Base-by-base conservation (phyloP, 2,329 filamentous ascomycete genomes). In the Dothidotthia symphoricarpi region DNA sequence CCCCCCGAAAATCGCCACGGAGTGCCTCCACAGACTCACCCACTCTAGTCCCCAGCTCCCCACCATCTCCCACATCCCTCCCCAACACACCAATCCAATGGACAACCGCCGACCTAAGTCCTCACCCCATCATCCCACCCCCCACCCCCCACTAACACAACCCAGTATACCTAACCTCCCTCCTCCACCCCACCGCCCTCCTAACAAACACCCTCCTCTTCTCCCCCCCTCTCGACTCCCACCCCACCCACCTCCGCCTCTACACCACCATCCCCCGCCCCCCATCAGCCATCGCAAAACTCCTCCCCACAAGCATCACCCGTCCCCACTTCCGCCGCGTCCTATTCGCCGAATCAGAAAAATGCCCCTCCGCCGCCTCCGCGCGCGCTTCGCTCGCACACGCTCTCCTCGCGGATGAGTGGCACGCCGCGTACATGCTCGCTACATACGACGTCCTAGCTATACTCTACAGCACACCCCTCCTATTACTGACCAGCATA, bases 241-340 rank as follows among this genome's bases (percentile, higher is more conserved):
- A 13, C 16, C 45, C 51, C 5, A 29, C 49, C 34, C 28, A 45
- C 16, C 32, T 58, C 10, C 34, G 36, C 8, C 43, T 58, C 24
- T 39, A 39, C 36, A 25, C 38, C 12, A 3, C 26, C n/a, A 6
- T 12, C 16, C 34, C 36, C 3, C 25, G 32, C 11, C 38, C 47
- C 8, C n/a, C 27, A 1, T 16, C 15, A 27, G 34, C 41, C 2
- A 51, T 35, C 40, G 37, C 42, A 4, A 30, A 26, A 14, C 16
- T 37, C 25, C 15, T 36, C 3, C 55, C 49, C 16, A 56, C 52
- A 28, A 48, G 46, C 25, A 55, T 54, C 17, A 45, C 46, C 4
- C 50, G 52, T 3, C 49, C 51, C 13, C 14, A n/a, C 2, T 36
- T 37, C 24, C 29, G 30, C 3, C 11, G 6, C 17, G 9, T 25